Base-by-base conservation (phyloP, 495 filamentous ascomycete genomes). In the Aspergillus cristatus region DNA sequence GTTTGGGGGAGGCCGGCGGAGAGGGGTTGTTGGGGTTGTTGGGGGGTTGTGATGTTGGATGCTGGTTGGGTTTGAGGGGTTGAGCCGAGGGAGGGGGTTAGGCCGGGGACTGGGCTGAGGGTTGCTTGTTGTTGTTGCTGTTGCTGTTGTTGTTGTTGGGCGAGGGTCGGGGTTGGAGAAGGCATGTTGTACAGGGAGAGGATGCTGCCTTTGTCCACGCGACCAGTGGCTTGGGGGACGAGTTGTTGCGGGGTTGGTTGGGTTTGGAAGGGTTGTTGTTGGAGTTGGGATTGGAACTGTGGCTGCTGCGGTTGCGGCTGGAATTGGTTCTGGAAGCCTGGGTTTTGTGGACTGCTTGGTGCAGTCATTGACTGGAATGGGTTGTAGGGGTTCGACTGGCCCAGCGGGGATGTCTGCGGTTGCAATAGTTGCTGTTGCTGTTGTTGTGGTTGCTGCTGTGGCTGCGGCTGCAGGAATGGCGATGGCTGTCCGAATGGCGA, bases 121-220 rank as follows among this genome's bases (percentile, higher is more conserved):
- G 16, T 18, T 25, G 33, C 46, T 42, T 28, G 45, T 20, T 6
- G 40, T 20, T 7, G 44, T 8, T 24, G 20, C 20, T 24, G 43
- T 31, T 60, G 53, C 16, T 32, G 13, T 25, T 58, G 58, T 12
- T 34, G 51, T 34, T 68, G 55, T 38, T 60, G 51, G 14, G 58
- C 54, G 32, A 58, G 51, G 10, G 50, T 51, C 8, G 60, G 42
- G 5, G 80, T 76, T 6, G 82, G 64, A n/a, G 86, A 82, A 12
- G 83, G 76, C 37, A 86, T 71, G 55, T 81, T 82, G 62, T 89
- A 98, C 4, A 98, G 62, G 10, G 88, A 84, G 42, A 98, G 72
- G 47, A 98, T 97, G 33, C 79, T 81, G 8, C 75, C 76, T 47
- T 94, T 98, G 53, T 94, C 78, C 47, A 74, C 58, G 18, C 71